Evolutionary conservation across 768 basidiomycete genomes (phyloP), one percentile per base, ranked within the genome.

Genomic region (Auricularia heimuer): DNA sequence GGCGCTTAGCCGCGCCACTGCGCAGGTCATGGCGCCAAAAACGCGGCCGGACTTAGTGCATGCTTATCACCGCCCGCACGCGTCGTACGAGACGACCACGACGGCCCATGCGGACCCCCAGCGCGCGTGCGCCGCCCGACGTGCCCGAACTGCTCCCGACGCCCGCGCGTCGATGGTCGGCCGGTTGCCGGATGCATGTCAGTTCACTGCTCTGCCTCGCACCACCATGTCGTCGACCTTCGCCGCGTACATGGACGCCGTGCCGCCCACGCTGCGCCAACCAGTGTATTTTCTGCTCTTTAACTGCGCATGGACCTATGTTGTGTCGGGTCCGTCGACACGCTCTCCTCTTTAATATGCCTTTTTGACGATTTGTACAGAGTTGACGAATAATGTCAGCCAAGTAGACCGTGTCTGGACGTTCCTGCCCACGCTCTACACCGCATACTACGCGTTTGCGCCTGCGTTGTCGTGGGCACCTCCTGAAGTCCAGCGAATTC

Each of bases 331-430:
- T 29, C 58, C n/a, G 54, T 54, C 10, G 29, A n/a, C n/a, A 2
- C 29, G 29, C 29, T 29, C 29, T 3, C 29, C 29, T 29, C 29
- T 29, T 2, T 29, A 29, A 29, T 29, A 29, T 29, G 29, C 29
- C 29, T 29, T 7, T 29, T 18, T 12, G 54, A n/a, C 29, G 18
- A 12, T 7, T 7, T 54, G 29, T 18, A 54, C 54, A 54, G 56
- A 60, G 33, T n/a, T 89, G 44, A 92, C 90, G 0, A 81, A 82
- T 51, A 94, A 95, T 69, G 88, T 90, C 61, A 91, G 89, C 1
- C 91, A 94, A 72, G 92, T 95, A 33, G 93, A 98, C 76, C 84
- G 91, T 35, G 71, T 93, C 14, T 84, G 84, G 83, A 81, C 90
- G 0, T 85, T 94, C 73, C 70, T 91, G 42, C 94, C 95, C 0